A percentile compares a stretch with the other conserved stretches of the same genome.
phyloP scores from a whole-genome alignment of 2,329 filamentous ascomycete genomes.

The Exserohilum turcica region DNA sequence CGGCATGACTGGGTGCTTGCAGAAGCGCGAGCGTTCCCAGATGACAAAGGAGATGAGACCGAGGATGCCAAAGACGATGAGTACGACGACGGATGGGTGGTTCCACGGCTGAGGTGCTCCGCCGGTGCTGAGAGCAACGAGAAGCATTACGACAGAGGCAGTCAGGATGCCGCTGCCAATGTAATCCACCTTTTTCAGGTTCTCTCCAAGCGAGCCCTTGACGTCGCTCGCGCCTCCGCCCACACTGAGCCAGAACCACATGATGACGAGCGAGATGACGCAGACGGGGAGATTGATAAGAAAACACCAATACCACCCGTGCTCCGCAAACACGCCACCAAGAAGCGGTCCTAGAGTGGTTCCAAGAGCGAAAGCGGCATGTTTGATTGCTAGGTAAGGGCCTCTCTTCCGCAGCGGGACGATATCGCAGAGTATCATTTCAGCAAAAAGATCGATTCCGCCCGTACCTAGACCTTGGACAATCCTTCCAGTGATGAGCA shows the following conservation, averaged over 20 bases:
- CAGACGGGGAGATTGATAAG: constrained; percentile 45
- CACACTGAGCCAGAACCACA: constrained; percentile 40
- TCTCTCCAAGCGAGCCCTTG: constrained; percentile 15
- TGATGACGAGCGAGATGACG: constrained; percentile 31
- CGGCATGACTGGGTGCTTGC: constrained; percentile 48
- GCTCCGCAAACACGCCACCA: constrained; percentile 40
- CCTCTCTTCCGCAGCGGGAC: constrained; percentile 55
- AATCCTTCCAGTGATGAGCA: constrained; percentile 61
- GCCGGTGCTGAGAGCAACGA: constrained; percentile 54
- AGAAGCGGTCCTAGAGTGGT: constrained; percentile 39
- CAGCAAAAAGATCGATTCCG: constrained; percentile 53
- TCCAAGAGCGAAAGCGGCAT: constrained; percentile 33
- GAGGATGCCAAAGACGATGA: constrained; percentile 52
- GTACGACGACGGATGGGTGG: constrained; percentile 47
- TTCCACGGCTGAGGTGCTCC: constrained; percentile 54
- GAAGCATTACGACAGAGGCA: constrained; percentile 46
- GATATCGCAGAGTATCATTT: constrained; percentile 58
- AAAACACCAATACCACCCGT: constrained; percentile 56
- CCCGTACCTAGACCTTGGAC: constrained; percentile 60
- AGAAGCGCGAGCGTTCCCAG: constrained; percentile 47
- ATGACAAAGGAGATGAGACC: constrained; percentile 48
- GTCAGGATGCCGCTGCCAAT: constrained; percentile 54
- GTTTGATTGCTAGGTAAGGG: constrained; percentile 45
- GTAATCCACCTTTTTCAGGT: constrained; percentile 48
- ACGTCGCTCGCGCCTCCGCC: constrained; percentile 10